Percentiles rank a stretch among this genome's conserved stretches.
These are phyloP conservation scores for Drechslerella coelobrocha DNA, from an alignment of 2,329 filamentous ascomycete genomes.

Conservation along the genomic window DNA sequence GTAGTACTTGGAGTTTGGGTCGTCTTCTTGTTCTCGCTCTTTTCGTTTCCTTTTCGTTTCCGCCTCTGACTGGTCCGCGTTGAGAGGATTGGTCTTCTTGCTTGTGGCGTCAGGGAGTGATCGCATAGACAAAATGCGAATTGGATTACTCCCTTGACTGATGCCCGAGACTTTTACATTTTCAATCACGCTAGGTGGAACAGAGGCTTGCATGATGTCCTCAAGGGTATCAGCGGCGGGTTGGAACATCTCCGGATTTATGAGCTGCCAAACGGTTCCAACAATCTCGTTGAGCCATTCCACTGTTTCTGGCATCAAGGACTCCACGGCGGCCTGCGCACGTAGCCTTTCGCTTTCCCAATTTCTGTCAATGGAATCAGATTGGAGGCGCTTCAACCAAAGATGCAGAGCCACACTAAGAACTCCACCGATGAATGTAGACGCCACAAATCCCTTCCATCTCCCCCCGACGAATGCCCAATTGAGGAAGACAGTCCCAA, in stretches of 20 bases:
- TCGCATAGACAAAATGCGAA: conserved; percentile 71
- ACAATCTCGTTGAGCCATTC: conserved; percentile 92
- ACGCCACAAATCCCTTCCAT: conserved; percentile 45
- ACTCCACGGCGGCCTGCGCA: conserved; percentile 39
- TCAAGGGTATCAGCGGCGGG: conserved; percentile 89
- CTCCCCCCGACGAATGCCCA: conserved; percentile 44
- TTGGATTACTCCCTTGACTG: conserved; percentile 87
- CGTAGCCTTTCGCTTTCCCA: conserved; percentile 44
- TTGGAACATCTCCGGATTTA: conserved; percentile 96
- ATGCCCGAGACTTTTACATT: conserved; percentile 95
- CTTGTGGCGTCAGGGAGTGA: conserved; percentile 70
- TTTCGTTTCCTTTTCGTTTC: conserved; percentile 45
- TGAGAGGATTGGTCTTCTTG: conserved; percentile 70
- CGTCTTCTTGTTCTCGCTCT: conserved; percentile 44
- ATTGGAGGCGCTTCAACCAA: conserved; percentile 44
- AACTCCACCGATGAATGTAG: conserved; percentile 42
- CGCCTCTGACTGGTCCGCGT: conserved; percentile 75
- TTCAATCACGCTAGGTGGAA: conserved; percentile 81
- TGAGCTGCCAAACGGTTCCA: conserved; percentile 82
- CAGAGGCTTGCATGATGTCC: conserved; percentile 95
- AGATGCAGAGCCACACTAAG: conserved; percentile 49
- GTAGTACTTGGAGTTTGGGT: conserved; percentile 69
- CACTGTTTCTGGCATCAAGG: conserved; percentile 52
- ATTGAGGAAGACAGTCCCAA: conserved; percentile 40
- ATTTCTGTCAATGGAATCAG: conserved; percentile 43